Percentiles rank a stretch among this genome's conserved stretches.
Evolutionary conservation across 2,329 filamentous ascomycete genomes (phyloP).

Genomic region (Xylaria sp.): DNA sequence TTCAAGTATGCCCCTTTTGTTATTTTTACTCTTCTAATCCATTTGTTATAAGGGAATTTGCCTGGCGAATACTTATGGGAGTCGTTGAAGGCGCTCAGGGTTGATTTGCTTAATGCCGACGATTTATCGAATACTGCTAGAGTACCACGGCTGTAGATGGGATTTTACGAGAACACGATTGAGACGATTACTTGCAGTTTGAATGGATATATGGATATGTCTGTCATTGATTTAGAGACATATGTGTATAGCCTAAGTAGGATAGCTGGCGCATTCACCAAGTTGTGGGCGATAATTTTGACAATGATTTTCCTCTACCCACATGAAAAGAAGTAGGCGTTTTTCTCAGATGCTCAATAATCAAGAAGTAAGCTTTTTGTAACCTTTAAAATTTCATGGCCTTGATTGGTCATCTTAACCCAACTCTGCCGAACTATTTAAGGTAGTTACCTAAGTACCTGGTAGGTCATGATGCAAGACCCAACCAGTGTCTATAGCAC

Average conservation of each 20-base stretch:
- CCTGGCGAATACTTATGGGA: conserved; percentile 48
- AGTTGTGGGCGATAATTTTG: too few relatives aligned
- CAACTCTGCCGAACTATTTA: neutral
- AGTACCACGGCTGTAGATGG: conserved; percentile 30
- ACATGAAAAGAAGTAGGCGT: too few relatives aligned
- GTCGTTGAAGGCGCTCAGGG: conserved; percentile 40
- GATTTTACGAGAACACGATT: conserved; percentile 1
- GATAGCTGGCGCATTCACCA: too few relatives aligned
- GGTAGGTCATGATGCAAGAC: neutral
- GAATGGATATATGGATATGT: neutral
- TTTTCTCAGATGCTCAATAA: conserved; percentile 5
- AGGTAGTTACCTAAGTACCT: neutral
- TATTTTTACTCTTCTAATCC: conserved; percentile 30
- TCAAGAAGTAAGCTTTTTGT: conserved; percentile 1
- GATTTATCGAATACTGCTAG: conserved; percentile 43
- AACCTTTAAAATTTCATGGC: neutral
- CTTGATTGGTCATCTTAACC: conserved; percentile 1
- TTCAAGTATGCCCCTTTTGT: neutral
- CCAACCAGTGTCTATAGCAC: neutral
- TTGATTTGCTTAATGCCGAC: conserved; percentile 47
- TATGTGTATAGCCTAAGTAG: neutral
- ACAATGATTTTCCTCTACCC: too few relatives aligned
- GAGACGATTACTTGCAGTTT: neutral
- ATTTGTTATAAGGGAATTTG: conserved; percentile 39
- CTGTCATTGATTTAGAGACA: neutral